phyloP scores from a whole-genome alignment of 257 asterid genomes.

The Solanum medicagineum region DNA sequence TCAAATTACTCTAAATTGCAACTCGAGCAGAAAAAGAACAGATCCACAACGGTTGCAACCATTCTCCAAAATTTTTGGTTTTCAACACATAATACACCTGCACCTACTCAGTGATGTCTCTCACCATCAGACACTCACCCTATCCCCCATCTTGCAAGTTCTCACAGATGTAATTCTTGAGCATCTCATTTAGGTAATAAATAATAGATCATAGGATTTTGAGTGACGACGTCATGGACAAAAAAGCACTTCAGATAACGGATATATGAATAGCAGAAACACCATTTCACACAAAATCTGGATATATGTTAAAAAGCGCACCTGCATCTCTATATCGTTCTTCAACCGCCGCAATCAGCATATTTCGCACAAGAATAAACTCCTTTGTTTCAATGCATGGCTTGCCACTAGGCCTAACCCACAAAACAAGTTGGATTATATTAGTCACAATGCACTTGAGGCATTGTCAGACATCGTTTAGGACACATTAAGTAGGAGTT shows the following conservation, averaged over 20 bases:
- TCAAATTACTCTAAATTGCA: neutral
- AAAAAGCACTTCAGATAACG: neutral
- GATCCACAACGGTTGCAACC: too few species aligned
- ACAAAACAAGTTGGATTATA: neutral
- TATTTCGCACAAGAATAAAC: constrained; percentile 39
- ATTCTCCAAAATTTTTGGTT: too few species aligned
- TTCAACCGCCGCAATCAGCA: constrained; percentile 45
- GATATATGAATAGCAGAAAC: neutral
- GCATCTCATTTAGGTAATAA: neutral
- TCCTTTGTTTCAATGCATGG: constrained; percentile 41
- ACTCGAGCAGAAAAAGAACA: neutral
- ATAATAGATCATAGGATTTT: neutral
- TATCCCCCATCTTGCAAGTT: neutral
- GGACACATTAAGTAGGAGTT: neutral
- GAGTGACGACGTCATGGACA: neutral
- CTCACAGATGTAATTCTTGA: neutral
- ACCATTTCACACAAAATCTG: neutral
- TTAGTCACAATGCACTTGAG: neutral
- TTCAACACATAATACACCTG: too few species aligned
- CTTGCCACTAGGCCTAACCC: constrained; percentile 28
- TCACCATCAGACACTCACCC: neutral
- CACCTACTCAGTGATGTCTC: neutral
- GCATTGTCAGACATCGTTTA: neutral
- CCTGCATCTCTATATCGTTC: constrained; percentile 53
- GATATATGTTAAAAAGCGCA: neutral